phyloP scores from a whole-genome alignment of 352 stramenopile genomes.

The Peronospora belbahrii region DNA sequence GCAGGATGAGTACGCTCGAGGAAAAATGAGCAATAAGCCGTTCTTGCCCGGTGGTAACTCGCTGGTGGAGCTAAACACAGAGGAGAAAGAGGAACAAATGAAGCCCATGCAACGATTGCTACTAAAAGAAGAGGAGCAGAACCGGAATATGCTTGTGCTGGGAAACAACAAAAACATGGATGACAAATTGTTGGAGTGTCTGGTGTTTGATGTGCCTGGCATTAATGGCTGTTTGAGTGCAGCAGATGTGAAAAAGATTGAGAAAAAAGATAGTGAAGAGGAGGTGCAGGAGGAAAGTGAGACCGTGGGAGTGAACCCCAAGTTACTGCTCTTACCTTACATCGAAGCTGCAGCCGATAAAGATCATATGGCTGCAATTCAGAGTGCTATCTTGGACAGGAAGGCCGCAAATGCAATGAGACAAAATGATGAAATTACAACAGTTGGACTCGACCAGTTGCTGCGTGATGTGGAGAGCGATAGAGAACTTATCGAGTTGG shows the following conservation, averaged over 20 bases:
- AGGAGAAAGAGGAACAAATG: background rate
- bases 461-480: conserved; percentile 64
- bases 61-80: conserved; percentile 28
- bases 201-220: conserved; percentile 48
- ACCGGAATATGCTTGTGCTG: conserved; percentile 36
- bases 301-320: conserved; percentile 48
- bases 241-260: conserved; percentile 35
- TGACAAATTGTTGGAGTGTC: conserved; percentile 25
- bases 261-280: conserved; percentile 5
- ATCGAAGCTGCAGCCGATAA: conserved; percentile 51
- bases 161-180: conserved; percentile 11
- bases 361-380: conserved; percentile 43
- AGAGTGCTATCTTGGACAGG: conserved; percentile 50
- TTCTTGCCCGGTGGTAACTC: conserved; percentile 61
- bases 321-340: conserved; percentile 53
- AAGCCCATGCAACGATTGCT: conserved; percentile 13
- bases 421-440: conserved; percentile 39
- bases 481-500: conserved; percentile 47
- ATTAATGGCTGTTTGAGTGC: conserved; percentile 46
- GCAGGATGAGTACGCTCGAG: conserved; percentile 73
- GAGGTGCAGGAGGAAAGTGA: conserved; percentile 7
- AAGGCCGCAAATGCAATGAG: conserved; percentile 54
- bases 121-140: conserved; percentile 24
- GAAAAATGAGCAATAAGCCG: conserved; percentile 73
- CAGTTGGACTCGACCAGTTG: conserved; percentile 58